phyloP scores from a whole-genome alignment of 2,329 filamentous ascomycete species.

The Fusarium sp. region DNA sequence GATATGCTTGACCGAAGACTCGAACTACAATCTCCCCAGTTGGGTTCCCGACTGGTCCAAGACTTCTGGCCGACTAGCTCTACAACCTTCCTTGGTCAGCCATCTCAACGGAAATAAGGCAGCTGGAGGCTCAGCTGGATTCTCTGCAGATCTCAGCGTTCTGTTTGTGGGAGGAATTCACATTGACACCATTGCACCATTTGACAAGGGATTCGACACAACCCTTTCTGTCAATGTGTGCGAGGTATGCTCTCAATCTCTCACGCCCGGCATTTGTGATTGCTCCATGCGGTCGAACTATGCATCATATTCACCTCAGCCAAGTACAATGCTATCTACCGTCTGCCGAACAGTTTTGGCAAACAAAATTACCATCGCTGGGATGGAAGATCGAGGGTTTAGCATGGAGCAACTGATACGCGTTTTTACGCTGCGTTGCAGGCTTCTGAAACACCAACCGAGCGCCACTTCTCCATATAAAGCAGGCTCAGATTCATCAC shows the following conservation, averaged over 20 bases:
- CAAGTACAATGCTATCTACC: not conserved
- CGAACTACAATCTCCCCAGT: not conserved
- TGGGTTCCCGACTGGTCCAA: not conserved
- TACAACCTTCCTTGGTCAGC: not conserved
- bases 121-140: not conserved
- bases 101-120: not conserved
- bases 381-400: not conserved
- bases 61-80: not conserved
- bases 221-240: not conserved
- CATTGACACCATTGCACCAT: not conserved
- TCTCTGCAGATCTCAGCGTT: not conserved
- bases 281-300: not conserved
- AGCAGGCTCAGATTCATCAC: not conserved
- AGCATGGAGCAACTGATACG: not conserved
- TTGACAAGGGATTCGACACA: not conserved
- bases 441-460: not conserved
- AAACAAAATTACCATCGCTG: not conserved
- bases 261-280: not conserved
- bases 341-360: not conserved
- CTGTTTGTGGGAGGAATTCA: not conserved
- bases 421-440: not conserved
- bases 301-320: not conserved
- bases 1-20: not conserved
- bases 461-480: not conserved
- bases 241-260: not conserved